Percentiles rank a stretch among this genome's conserved stretches.
Conservation (phyloP, 345 rosid genomes). For the Brassica nigra region DNA sequence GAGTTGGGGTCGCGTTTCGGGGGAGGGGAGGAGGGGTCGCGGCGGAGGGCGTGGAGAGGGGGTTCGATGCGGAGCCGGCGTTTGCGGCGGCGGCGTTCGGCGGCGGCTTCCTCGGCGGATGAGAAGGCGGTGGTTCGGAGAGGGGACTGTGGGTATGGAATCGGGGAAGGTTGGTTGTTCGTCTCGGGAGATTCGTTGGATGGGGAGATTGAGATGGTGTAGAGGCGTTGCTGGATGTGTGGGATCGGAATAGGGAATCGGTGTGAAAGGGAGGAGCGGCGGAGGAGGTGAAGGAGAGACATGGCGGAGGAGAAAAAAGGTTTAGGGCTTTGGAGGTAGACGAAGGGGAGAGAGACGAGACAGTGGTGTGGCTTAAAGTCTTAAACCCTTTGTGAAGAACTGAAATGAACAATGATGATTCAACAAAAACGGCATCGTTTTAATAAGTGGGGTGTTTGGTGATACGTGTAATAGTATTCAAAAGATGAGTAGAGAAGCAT, state of each 20-base stretch:
- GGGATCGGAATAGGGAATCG: constrained; percentile 18
- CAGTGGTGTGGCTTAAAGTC: constrained; percentile 3
- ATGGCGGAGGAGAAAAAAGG: constrained; percentile 32
- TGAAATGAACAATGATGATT: neutral
- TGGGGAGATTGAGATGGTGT: constrained; percentile 26
- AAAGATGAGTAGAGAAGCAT: too few relatives aligned
- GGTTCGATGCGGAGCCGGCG: constrained; percentile 93
- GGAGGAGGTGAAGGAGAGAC: constrained; percentile 59
- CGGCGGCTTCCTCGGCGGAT: constrained; percentile 95
- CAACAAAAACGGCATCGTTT: neutral
- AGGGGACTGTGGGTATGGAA: constrained; percentile 24
- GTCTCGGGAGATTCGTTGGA: neutral
- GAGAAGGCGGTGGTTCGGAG: constrained; percentile 67
- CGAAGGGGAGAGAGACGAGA: constrained; percentile 11
- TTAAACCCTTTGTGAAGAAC: constrained; percentile 31
- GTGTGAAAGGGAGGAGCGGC: constrained; percentile 39
- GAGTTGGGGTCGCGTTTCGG: constrained; percentile 87
- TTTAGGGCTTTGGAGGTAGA: constrained; percentile 37
- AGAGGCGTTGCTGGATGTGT: constrained; percentile 36
- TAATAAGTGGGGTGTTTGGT: neutral
- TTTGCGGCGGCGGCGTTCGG: constrained; percentile 89
- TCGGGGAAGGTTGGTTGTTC: constrained; percentile 19
- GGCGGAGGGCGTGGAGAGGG: constrained; percentile 82
- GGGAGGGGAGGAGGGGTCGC: constrained; percentile 52
- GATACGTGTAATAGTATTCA: too few relatives aligned